Base-by-base conservation (phyloP, 2,329 filamentous ascomycete genomes). In the Verticillium nubilum region DNA sequence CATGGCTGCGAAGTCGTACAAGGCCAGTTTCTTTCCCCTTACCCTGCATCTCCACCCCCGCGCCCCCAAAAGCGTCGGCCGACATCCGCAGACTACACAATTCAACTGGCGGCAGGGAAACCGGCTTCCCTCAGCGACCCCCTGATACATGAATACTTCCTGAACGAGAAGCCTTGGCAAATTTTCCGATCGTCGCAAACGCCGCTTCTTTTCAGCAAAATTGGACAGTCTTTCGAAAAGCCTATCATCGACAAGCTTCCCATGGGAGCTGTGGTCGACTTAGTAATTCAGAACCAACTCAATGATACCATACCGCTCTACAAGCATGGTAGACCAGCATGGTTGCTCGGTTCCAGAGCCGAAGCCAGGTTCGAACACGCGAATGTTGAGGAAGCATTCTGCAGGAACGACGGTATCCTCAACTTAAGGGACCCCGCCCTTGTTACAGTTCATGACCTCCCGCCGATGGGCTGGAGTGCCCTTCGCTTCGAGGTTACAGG, bases 251-350 rank as follows among this genome's bases (percentile, higher is more conserved):
- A 60, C 2, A 28, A 42, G 3, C 56, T 60, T 0, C 59, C 58
- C 4, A 12, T 58, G 5, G 64, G 64, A 4, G 61, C 60, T 5
- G 62, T 67, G 3, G 60, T 66, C 12, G 62, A 62, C 27, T 35
- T 62, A 13, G 58, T 62, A 5, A 60, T 62, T 10, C 56, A 62
- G 27, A 60, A 62, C 15, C 27, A 47, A 9, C 42, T 60, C 3
- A 60, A 62, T 1, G 60, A 62, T 13, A 62, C 60, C 2, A 53
- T 60, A 1, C 60, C 60, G 26, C 28, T 67, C 7, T 67, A 67
- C 56, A 67, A 67, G 59, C 66, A 66, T 52, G 64, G 61, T 1
- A 61, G 62, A 5, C 60, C 66, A 4, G 59, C 63, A 0, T 67
- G 62, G 64, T 53, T 67, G 1, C 57, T 67, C 2, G 65, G 66